These are phyloP conservation scores for Mycena rebaudengoi DNA, from an alignment of 768 basidiomycete genomes.

Conservation along the genomic window DNA sequence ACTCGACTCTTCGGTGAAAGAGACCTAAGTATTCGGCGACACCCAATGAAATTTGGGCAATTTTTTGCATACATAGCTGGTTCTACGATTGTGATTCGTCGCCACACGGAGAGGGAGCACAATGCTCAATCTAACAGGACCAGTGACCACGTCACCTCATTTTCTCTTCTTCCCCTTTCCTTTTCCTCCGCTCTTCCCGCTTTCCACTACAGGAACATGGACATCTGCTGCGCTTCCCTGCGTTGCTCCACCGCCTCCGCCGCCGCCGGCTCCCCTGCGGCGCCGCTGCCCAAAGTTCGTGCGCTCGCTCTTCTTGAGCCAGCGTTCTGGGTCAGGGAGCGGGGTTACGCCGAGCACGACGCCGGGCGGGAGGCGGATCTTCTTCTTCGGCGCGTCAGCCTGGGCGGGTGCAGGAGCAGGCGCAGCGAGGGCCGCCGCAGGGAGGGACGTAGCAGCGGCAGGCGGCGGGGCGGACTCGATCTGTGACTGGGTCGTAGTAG, in stretches of 20 bases:
- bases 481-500: constrained; percentile 55
- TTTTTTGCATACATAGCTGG: no score
- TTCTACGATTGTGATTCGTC: no score
- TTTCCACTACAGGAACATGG: constrained; percentile 37
- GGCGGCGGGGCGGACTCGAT: constrained; percentile 75
- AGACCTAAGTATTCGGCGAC: no score
- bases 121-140: no score
- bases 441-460: constrained; percentile 40
- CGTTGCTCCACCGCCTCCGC: constrained; percentile 72
- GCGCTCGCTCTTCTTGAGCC: constrained; percentile 88
- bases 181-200: constrained; percentile 48
- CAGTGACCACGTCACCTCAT: no score
- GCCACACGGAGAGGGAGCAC: no score
- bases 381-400: constrained; percentile 37
- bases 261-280: constrained; percentile 58
- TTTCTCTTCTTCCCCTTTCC: constrained; percentile 77
- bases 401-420: constrained; percentile 41
- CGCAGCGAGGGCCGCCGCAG: constrained; percentile 38
- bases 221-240: constrained; percentile 66
- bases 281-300: constrained; percentile 64
- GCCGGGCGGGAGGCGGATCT: constrained; percentile 76
- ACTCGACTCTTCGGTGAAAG: no score
- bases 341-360: constrained; percentile 83
- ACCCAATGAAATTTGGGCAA: no score
- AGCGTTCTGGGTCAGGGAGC: constrained; percentile 85